These are phyloP conservation scores for Aegilops sharonensis DNA, from an alignment of 176 grass and related monocot species.

Conservation along the genomic window DNA sequence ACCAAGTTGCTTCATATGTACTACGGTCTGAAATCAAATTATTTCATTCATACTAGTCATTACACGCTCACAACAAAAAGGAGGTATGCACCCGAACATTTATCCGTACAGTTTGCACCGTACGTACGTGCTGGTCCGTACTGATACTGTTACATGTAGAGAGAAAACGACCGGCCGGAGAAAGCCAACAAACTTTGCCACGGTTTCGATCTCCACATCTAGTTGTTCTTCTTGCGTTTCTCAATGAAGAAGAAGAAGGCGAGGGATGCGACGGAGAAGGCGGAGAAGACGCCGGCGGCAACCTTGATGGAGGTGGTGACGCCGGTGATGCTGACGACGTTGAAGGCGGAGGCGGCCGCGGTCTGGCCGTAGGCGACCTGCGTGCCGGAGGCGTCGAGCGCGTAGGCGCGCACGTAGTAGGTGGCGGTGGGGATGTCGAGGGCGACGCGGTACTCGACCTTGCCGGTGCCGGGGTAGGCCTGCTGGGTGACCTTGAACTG, in stretches of 20 bases:
- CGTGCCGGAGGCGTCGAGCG: slow-evolving; percentile 43
- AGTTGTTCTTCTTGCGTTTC: slow-evolving; percentile 78
- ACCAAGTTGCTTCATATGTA: neutral
- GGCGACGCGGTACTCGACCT: slow-evolving; percentile 33
- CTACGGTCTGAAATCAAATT: neutral
- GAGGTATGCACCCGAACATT: neutral
- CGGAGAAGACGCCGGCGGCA: slow-evolving; percentile 80
- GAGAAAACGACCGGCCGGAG: neutral
- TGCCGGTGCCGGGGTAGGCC: slow-evolving; percentile 18
- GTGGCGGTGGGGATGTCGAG: slow-evolving; percentile 54
- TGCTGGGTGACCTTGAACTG: slow-evolving; percentile 42
- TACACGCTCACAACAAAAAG: neutral
- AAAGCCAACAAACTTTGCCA: neutral
- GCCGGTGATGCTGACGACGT: slow-evolving; percentile 63
- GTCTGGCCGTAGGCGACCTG: slow-evolving; percentile 84
- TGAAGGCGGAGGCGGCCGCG: slow-evolving; percentile 29
- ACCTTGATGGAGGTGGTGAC: slow-evolving; percentile 55
- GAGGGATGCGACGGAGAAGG: slow-evolving; percentile 61
- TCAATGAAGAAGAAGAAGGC: slow-evolving; percentile 77
- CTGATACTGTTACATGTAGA: neutral
- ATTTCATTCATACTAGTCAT: neutral
- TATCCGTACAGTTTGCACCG: neutral
- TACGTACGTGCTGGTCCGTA: neutral
- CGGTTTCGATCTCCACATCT: neutral
- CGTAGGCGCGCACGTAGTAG: slow-evolving; percentile 77